Evolutionary conservation across 768 basidiomycete species (phyloP), one percentile per base, ranked within the genome.

Genomic region (Russula foetens): DNA sequence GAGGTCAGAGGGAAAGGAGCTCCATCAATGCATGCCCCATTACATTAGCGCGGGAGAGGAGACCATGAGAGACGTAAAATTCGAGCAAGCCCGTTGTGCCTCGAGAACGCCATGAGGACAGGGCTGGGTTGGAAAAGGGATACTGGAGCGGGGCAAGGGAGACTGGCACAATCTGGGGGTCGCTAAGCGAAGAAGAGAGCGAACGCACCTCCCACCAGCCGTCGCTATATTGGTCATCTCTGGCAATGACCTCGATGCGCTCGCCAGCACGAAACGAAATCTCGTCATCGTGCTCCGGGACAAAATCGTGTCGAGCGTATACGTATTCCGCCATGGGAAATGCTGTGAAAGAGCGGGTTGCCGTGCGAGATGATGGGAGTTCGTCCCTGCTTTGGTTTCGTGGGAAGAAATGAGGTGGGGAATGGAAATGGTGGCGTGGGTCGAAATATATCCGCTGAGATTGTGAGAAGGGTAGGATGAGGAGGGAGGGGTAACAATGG

Each of bases 201-300:
- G 24, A 15, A 73, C 79, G 69, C 58, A 86, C 86, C 80, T 84
- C 81, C 92, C 92, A 98, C 97, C 97, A 98, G 19, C 96, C 97
- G 72, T 99, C 97, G 21, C 83, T 83, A 70, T 90, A 98, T 59
- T 83, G 74, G 65, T 98, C 97, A 69, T 98, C 97, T 74, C 84
- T 91, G 76, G 98, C 96, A 44, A 98, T 59, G 29, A 99, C 84
- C 69, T 91, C 86, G 66, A 98, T 92, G 58, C 82, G 78, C 66
- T 98, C 92, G 2, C 95, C 95, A 4, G 85, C 85, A 45, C 75
- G 78, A 71, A 98, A 97, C 1, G 84, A 67, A 41, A 98, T 81
- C 74, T 99, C 97, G 73, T 99, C 97, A 53, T 90, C 90, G 72
- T 98, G 84, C 76, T 99, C 94, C 3, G 97, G 95, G 4, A 74